Conservation (phyloP, 2,329 filamentous ascomycete species). For the Elsinoe fawcettii region DNA sequence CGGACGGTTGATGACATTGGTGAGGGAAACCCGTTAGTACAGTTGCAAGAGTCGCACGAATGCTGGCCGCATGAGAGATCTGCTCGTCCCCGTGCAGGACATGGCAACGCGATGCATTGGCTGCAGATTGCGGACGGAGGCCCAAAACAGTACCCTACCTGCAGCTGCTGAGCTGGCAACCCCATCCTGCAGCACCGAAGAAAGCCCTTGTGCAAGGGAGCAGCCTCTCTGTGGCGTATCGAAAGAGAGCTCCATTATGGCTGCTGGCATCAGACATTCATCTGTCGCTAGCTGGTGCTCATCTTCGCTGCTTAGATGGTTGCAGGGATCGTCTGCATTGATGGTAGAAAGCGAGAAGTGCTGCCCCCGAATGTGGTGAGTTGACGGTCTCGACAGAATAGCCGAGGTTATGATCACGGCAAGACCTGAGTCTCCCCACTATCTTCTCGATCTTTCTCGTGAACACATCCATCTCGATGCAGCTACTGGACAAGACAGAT, state of each 20-base stretch:
- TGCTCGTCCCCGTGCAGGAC: neutral
- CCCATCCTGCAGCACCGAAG: neutral
- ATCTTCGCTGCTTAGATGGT: too few species aligned
- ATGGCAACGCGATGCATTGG: neutral
- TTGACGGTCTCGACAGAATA: neutral
- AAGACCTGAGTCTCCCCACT: neutral
- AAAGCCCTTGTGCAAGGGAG: too few species aligned
- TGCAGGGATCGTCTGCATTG: too few species aligned
- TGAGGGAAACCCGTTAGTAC: too few species aligned
- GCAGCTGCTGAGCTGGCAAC: conserved; percentile 7
- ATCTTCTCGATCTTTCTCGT: neutral
- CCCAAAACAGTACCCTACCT: neutral
- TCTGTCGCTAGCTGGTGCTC: too few species aligned
- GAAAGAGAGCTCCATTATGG: too few species aligned
- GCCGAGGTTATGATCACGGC: neutral
- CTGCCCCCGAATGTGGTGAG: neutral
- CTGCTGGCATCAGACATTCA: too few species aligned
- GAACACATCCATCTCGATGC: neutral
- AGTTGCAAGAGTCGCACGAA: neutral
- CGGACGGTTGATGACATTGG: neutral
- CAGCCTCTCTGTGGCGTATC: too few species aligned
- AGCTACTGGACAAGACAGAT: neutral
- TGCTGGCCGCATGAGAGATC: neutral
- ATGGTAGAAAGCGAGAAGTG: neutral
- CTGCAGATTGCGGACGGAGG: neutral